Evolutionary conservation across 306 rosid species (phyloP), one percentile per base, ranked within the genome.

Genomic region (Abrus pulchellus): DNA sequence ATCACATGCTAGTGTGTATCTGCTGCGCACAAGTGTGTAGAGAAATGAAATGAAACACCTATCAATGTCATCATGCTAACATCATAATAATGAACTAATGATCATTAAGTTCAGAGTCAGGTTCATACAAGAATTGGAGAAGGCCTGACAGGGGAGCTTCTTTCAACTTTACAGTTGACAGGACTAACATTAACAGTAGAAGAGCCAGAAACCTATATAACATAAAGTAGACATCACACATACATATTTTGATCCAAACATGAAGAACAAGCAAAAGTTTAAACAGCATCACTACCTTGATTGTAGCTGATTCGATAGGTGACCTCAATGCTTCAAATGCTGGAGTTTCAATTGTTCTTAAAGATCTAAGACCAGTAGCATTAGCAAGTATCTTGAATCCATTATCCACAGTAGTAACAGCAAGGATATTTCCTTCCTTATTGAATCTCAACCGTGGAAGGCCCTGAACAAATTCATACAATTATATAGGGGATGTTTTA

Each of bases 401-500:
- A 70, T 89, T 89, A 54, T 94, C 92, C 40, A 48, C 78, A 9
- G 97, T 94, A 66, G 92, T 88, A 77, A 92, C 94, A 61, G 94
- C 97, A 6, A 94, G 92, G 86, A 94, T 89, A 88, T 88, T 92
- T 64, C 98, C 95, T 72, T 94, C 98, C 89, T 85, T 92, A 59
- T 92, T 94, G 89, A 94, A 94, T 80, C 90, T 94, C 87, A 92
- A 77, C 75, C 87, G 87, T 60, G 97, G 98, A 69, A 88, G 90
- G 80, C 74, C 89, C 98, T 94, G 87, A 76, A 84, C 64, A 83
- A 76, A 83, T 81, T 65, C 73, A 77, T 20, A 76, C 48, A 71
- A 79, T 20, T 11, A 79, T 32, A 74, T 38, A 66, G 83, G 63
- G 59, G 48, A 28, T 36, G 36, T 59, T 33, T 41, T 79, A 28